Percentiles rank a stretch among this genome's conserved stretches.
Evolutionary conservation across 129 eudicot species (phyloP).

Genomic region (Dittrichia graveolens): DNA sequence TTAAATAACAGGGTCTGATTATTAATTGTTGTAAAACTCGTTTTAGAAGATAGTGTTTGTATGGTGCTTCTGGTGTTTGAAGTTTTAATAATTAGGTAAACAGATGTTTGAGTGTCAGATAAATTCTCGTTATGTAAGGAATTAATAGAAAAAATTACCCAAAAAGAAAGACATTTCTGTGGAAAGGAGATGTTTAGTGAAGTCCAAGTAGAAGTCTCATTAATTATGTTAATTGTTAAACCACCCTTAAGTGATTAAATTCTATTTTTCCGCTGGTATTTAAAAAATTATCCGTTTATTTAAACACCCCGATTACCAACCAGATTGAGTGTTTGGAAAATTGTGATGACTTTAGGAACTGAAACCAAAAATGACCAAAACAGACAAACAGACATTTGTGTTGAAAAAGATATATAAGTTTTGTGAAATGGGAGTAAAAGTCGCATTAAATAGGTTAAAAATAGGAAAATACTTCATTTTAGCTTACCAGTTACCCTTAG

Average conservation of each 20-base stretch:
- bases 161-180: not conserved
- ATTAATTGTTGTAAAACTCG: not conserved
- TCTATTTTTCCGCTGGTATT: not conserved
- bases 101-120: not conserved
- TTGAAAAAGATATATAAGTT: not conserved
- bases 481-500: not conserved
- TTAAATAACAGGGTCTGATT: not conserved
- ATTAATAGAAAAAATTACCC: not conserved
- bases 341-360: not conserved
- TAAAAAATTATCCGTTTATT: not conserved
- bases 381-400: not conserved
- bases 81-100: not conserved
- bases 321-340: not conserved
- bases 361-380: not conserved
- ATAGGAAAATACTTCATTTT: not conserved
- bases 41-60: not conserved
- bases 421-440: not conserved
- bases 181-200: not conserved
- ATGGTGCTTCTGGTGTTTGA: not conserved
- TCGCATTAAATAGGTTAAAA: not conserved
- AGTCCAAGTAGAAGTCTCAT: not conserved
- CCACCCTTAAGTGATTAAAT: not conserved
- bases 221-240: not conserved
- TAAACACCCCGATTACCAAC: not conserved
- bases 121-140: not conserved